Base-by-base conservation (phyloP, 2,329 filamentous ascomycete species). In the Fusarium graminum region DNA sequence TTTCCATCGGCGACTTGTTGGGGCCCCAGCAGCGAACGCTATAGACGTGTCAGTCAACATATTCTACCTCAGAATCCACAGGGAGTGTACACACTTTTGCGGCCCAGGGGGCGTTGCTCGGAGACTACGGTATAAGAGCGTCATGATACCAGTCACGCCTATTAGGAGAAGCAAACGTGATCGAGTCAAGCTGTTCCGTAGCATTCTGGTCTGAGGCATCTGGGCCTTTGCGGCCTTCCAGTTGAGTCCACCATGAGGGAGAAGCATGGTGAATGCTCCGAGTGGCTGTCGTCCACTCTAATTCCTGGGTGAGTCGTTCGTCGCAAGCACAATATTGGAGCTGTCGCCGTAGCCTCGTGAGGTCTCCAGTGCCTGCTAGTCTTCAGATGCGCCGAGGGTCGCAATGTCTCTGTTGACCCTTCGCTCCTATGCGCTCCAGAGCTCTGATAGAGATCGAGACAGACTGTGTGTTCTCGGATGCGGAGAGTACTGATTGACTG, bases 11-110 rank as follows among this genome's bases (percentile, higher is more conserved):
- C n/a, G 95, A 88, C 82, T 96, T 97, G 25, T 91, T 88, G 14
- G 95, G 94, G 13, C 95, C 95, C 86, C 93, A 98, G 83, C 95
- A 99, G 81, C 97, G 97, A 80, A 97, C 97, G 80, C 94, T 98
- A 65, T 36, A 45, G 12, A 40, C 30, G 42, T 51, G 67, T 70
- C 49, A 72, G 60, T 41, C 34, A 59, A 17, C 30, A 22, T 14
- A 44, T 32, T 66, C 85, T 73, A 19, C 9, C n/a, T n/a, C 16
- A 14, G 34, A 16, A 44, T 39, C 36, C 22, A 7, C 34, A 34
- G 34, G 43, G 8, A 40, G 34, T 49, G n/a, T 44, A 42, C 59
- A 45, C 85, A 97, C 94, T 89, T 96, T 83, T 97, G 93, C 88
- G 97, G 92, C 76, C 97, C 92, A 42, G 89, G 88, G 36, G 93